Conservation (phyloP, 495 filamentous ascomycete species). For the Daldinia grandis region DNA sequence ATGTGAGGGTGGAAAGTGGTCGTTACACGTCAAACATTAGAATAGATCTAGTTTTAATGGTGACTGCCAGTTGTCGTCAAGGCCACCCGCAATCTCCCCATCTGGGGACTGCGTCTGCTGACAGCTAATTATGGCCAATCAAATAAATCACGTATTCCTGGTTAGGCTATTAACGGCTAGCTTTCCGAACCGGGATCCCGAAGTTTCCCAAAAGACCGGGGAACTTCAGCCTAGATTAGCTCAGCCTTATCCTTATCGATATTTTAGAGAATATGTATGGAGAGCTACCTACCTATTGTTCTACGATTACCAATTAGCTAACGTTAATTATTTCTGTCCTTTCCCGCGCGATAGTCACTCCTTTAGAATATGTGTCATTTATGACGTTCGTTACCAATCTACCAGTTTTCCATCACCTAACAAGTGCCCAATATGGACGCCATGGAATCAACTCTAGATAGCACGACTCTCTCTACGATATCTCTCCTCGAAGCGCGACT, state of each 20-base stretch:
- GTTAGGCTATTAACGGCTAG: slow-evolving; percentile 41
- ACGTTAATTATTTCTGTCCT: neutral
- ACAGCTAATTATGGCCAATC: slow-evolving; percentile 22
- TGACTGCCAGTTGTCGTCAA: slow-evolving; percentile 35
- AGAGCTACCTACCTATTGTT: neutral
- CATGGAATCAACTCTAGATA: slow-evolving; percentile 60
- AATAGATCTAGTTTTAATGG: slow-evolving; percentile 9
- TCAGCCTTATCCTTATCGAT: slow-evolving; percentile 32
- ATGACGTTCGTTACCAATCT: neutral
- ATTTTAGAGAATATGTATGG: neutral
- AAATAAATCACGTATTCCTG: slow-evolving; percentile 5
- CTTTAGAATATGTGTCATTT: neutral
- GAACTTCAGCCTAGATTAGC: slow-evolving; percentile 18
- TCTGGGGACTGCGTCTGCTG: slow-evolving; percentile 17
- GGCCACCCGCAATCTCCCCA: slow-evolving; percentile 14
- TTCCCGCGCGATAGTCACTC: neutral
- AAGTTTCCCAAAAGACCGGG: slow-evolving; percentile 27
- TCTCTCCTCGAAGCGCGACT: slow-evolving; percentile 81
- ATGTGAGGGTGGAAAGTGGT: slow-evolving; percentile 9
- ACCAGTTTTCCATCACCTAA: neutral
- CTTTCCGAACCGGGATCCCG: neutral
- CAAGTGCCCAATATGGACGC: slow-evolving; percentile 20
- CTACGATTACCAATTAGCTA: neutral
- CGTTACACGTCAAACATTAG: neutral
- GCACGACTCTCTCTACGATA: slow-evolving; percentile 69